Percentiles rank a stretch among this genome's conserved stretches.
These are phyloP conservation scores for Dioscorea zingiberensis DNA, from an alignment of 106 monocot species.

Conservation along the genomic window DNA sequence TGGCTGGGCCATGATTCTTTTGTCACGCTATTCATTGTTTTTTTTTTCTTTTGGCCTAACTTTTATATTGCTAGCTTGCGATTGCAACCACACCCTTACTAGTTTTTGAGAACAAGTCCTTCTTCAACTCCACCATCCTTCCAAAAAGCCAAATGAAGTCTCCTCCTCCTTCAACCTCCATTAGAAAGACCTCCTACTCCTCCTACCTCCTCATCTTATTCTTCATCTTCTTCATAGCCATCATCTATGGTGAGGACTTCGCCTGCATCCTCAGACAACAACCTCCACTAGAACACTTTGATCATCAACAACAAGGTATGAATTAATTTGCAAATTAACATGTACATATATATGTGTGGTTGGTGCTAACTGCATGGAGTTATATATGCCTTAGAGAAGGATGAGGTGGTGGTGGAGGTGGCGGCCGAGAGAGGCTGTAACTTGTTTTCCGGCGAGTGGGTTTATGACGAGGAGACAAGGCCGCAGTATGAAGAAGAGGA, in stretches of 20 bases:
- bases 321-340: not conserved
- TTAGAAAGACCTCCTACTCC: constrained; percentile 20
- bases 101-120: too few relatives aligned
- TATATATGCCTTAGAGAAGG: constrained; percentile 25
- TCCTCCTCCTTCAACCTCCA: constrained; percentile 5
- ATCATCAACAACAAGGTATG: too few relatives aligned
- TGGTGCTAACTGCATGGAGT: not conserved
- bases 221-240: constrained; percentile 36
- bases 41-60: too few relatives aligned
- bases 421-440: constrained; percentile 27
- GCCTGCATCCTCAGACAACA: constrained; percentile 21
- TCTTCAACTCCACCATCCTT: too few relatives aligned
- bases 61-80: too few relatives aligned
- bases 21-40: too few relatives aligned
- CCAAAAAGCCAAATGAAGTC: constrained; percentile 7
- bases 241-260: constrained; percentile 51
- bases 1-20: too few relatives aligned
- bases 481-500: constrained; percentile 32
- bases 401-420: constrained; percentile 14
- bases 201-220: constrained; percentile 21
- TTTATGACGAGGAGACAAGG: constrained; percentile 29
- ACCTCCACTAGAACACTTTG: not conserved
- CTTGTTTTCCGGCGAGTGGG: constrained; percentile 46
- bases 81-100: too few relatives aligned
- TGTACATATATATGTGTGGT: not conserved